phyloP scores from a whole-genome alignment of 768 basidiomycete species.

The Leucocoprinus leucothites region DNA sequence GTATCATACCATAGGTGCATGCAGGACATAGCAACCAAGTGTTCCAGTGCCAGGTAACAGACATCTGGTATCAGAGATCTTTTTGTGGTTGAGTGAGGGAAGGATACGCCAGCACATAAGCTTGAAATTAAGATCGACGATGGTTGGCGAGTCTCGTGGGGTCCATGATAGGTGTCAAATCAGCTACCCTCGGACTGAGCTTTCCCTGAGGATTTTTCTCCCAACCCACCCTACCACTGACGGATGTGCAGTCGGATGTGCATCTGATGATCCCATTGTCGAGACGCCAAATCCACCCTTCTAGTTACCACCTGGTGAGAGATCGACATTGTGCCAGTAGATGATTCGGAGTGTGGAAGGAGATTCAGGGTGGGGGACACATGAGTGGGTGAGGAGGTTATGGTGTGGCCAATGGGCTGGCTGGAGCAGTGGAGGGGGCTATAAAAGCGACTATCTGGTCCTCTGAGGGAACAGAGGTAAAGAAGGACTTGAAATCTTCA shows the following conservation, averaged over 20 bases:
- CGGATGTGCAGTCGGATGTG: constrained; percentile 32
- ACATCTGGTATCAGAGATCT: constrained; percentile 75
- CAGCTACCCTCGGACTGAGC: constrained; percentile 81
- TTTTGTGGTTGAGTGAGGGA: constrained; percentile 85
- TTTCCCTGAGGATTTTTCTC: constrained; percentile 90
- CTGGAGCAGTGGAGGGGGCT: constrained; percentile 78
- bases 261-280: constrained; percentile 16
- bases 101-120: constrained; percentile 98
- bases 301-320: constrained; percentile 37
- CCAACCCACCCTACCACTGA: constrained; percentile 91
- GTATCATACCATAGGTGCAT: constrained; percentile 94
- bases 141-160: constrained; percentile 90
- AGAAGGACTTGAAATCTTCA: constrained; percentile 58
- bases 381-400: constrained; percentile 84
- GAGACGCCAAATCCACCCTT: constrained; percentile 61
- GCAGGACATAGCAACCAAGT: constrained; percentile 92
- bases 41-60: constrained; percentile 94
- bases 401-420: constrained; percentile 90
- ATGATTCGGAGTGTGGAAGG: constrained; percentile 58
- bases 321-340: constrained; percentile 71
- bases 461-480: constrained; percentile 32
- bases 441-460: constrained; percentile 58
- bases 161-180: constrained; percentile 96
- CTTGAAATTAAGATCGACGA: constrained; percentile 96
- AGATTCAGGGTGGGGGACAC: constrained; percentile 48